Conservation (phyloP, 345 rosid species). For the Acer negundo region DNA sequence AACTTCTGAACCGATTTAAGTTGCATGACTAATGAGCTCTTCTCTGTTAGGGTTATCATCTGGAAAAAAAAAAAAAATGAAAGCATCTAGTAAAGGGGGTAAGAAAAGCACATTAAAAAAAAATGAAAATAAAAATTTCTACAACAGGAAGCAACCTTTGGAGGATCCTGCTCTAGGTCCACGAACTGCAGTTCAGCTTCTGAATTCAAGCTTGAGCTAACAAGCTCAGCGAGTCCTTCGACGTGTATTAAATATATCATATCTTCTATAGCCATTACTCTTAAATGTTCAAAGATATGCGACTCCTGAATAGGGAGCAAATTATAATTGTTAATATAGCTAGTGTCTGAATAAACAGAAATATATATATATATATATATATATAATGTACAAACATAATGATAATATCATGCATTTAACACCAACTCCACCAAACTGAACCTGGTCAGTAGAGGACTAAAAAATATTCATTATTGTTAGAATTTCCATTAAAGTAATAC, state of each 20-base stretch:
- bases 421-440: not conserved
- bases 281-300: constrained; percentile 52
- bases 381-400: not conserved
- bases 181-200: constrained; percentile 56
- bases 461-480: not conserved
- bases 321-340: not conserved
- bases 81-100: not conserved
- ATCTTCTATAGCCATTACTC: constrained; percentile 79
- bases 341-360: not conserved
- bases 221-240: constrained; percentile 57
- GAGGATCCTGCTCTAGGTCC: constrained; percentile 88
- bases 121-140: constrained; percentile 4
- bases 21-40: constrained; percentile 43
- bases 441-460: not conserved
- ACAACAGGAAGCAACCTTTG: constrained; percentile 51
- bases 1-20: constrained; percentile 56
- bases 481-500: no score
- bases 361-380: not conserved
- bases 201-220: constrained; percentile 53
- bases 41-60: constrained; percentile 60
- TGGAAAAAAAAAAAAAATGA: constrained; percentile 30
- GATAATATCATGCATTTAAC: not conserved
- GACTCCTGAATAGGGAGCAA: constrained; percentile 48
- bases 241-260: constrained; percentile 82
- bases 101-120: constrained; percentile 2